These are phyloP conservation scores for Nannizziopsis barbatae DNA, from an alignment of 2,329 filamentous ascomycete species.

Conservation along the genomic window DNA sequence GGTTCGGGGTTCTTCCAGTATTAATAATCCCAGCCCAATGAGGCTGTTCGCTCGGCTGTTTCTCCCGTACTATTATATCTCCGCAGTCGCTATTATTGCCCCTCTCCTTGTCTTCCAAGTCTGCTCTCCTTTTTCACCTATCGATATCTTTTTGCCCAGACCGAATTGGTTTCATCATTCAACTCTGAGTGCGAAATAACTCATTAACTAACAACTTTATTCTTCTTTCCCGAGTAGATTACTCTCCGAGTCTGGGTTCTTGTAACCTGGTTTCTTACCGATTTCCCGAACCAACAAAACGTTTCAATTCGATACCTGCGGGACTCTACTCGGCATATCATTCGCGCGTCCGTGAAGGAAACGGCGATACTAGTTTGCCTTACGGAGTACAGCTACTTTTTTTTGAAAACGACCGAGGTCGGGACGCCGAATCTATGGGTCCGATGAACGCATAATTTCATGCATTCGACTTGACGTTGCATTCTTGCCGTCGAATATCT, in stretches of 20 bases:
- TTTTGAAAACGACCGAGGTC: too few species aligned
- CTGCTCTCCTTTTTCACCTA: background rate
- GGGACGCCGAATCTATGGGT: too few species aligned
- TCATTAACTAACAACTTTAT: conserved; percentile 15
- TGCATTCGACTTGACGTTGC: too few species aligned
- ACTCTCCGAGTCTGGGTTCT: conserved; percentile 39
- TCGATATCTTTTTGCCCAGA: background rate
- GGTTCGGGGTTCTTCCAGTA: background rate
- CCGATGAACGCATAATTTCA: too few species aligned
- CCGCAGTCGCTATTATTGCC: background rate
- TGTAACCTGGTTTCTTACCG: conserved; percentile 22
- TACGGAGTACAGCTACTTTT: too few species aligned
- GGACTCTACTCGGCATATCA: too few species aligned
- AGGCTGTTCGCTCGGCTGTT: background rate
- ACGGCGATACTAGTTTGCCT: too few species aligned
- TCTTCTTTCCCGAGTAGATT: conserved; percentile 30
- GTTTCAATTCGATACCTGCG: too few species aligned
- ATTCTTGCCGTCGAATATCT: too few species aligned
- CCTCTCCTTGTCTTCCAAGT: background rate
- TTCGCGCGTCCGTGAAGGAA: too few species aligned
- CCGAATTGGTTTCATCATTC: background rate
- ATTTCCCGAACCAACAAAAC: conserved; percentile 6
- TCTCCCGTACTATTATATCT: background rate
- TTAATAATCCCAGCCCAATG: background rate
- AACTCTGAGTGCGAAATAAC: conserved; percentile 23